Percentiles rank a stretch among this genome's conserved stretches.
These are phyloP conservation scores for Rhizopogon vinicolor DNA, from an alignment of 768 basidiomycete genomes.

Conservation along the genomic window DNA sequence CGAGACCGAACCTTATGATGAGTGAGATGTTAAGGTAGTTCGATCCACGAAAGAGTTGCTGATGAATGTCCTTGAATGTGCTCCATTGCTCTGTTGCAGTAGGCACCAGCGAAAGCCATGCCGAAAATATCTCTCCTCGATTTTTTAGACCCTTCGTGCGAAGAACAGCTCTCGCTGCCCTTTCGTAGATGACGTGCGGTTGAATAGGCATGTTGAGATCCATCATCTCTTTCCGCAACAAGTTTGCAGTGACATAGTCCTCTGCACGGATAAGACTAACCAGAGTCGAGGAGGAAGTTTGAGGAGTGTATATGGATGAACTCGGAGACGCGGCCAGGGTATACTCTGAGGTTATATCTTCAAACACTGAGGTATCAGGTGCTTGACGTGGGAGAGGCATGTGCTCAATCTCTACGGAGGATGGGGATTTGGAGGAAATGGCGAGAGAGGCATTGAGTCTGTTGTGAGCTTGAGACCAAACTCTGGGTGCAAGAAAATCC, in stretches of 20 bases:
- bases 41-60: constrained; percentile 27
- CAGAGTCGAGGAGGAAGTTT: constrained; percentile 19
- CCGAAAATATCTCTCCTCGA: constrained; percentile 22
- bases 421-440: constrained; percentile 23
- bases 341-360: constrained; percentile 31
- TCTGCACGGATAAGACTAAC: constrained; percentile 15
- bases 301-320: constrained; percentile 14
- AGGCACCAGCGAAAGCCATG: constrained; percentile 44
- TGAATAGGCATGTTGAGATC: constrained; percentile 33
- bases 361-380: constrained; percentile 33
- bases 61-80: constrained; percentile 24
- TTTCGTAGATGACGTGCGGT: constrained; percentile 30
- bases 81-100: constrained; percentile 15
- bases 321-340: constrained; percentile 7
- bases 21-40: constrained; percentile 29
- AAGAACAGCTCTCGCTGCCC: constrained; percentile 22
- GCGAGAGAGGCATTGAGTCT: constrained; percentile 22
- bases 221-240: constrained; percentile 36
- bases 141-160: constrained; percentile 8
- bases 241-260: constrained; percentile 25
- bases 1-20: constrained; percentile 37
- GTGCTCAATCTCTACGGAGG: constrained; percentile 29
- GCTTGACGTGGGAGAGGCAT: constrained; percentile 28
- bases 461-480: constrained; percentile 15
- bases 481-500: constrained; percentile 7